A percentile compares a stretch with the other conserved stretches of the same genome.
Evolutionary conservation across 2,329 filamentous ascomycete species (phyloP).

Genomic region (Paecilomyces formosus): DNA sequence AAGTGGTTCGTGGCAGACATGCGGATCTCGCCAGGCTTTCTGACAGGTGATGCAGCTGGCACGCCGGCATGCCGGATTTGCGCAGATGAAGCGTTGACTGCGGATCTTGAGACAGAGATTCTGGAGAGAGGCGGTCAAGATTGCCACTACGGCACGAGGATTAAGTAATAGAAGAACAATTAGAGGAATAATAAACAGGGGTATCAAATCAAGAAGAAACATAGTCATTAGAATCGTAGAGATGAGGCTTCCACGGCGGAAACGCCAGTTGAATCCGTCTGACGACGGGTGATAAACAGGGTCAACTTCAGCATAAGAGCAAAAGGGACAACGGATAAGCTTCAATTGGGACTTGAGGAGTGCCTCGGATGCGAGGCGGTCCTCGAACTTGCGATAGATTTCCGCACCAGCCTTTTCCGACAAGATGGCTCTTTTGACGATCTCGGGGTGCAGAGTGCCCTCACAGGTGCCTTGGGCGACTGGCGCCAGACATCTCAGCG

Average conservation of each 20-base stretch:
- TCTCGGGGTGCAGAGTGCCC: constrained; percentile 62
- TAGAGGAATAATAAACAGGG: constrained; percentile 44
- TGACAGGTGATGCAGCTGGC: constrained; percentile 74
- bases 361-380: constrained; percentile 67
- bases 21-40: constrained; percentile 79
- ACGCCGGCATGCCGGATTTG: constrained; percentile 58
- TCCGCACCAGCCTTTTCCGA: constrained; percentile 63
- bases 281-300: constrained; percentile 58
- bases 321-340: constrained; percentile 81
- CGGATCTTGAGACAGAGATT: constrained; percentile 64
- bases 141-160: constrained; percentile 37
- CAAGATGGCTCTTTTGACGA: constrained; percentile 65
- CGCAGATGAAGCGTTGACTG: constrained; percentile 71
- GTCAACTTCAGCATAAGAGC: constrained; percentile 83
- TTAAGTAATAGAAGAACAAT: constrained; percentile 52
- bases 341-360: constrained; percentile 66
- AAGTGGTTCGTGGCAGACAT: constrained; percentile 81
- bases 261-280: constrained; percentile 47
- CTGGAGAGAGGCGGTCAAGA: constrained; percentile 55
- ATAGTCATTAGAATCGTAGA: constrained; percentile 44
- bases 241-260: constrained; percentile 50
- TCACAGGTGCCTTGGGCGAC: constrained; percentile 58
- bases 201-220: constrained; percentile 36
- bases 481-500: constrained; percentile 76
- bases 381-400: constrained; percentile 67